These are phyloP conservation scores for Nakazawaea populi DNA, from an alignment of 805 yeast species.

Conservation along the genomic window DNA sequence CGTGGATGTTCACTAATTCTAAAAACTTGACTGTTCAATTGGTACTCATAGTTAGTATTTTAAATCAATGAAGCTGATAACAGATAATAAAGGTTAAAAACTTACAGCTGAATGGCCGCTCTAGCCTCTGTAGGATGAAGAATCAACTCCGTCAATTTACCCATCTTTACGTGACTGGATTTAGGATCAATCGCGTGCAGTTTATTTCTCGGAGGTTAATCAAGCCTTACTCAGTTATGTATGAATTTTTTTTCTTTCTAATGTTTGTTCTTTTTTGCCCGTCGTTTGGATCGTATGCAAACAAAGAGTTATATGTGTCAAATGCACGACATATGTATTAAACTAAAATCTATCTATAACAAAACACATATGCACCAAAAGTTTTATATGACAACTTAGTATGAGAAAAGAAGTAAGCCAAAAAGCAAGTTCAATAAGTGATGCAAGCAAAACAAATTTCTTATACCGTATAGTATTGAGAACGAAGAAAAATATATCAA, in stretches of 20 bases:
- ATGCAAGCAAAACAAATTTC: conserved; percentile 83
- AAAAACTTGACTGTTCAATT: conserved; percentile 32
- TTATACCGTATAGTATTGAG: conserved; percentile 65
- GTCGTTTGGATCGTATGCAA: no score
- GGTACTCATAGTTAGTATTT: not conserved
- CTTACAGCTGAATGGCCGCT: conserved; percentile 59
- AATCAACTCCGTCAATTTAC: conserved; percentile 52
- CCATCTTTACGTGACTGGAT: conserved; percentile 32
- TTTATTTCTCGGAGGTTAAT: no score
- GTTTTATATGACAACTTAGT: not conserved
- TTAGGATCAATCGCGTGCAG: not conserved
- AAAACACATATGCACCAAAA: not conserved
- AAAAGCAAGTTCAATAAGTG: conserved; percentile 57
- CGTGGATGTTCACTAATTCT: conserved; percentile 49
- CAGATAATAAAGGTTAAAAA: conserved; percentile 7
- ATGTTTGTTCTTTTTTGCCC: no score
- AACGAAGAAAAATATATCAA: conserved; percentile 53
- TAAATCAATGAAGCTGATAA: no score
- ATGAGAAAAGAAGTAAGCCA: conserved; percentile 15
- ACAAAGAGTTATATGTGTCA: no score
- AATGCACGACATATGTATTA: no score
- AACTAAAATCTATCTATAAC: no score
- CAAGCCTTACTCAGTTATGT: no score
- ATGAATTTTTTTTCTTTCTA: no score
- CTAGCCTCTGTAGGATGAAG: conserved; percentile 68